Percentiles rank a stretch among this genome's conserved stretches.
Evolutionary conservation across 805 yeast species (phyloP).

Genomic region (Candida loeiensis): DNA sequence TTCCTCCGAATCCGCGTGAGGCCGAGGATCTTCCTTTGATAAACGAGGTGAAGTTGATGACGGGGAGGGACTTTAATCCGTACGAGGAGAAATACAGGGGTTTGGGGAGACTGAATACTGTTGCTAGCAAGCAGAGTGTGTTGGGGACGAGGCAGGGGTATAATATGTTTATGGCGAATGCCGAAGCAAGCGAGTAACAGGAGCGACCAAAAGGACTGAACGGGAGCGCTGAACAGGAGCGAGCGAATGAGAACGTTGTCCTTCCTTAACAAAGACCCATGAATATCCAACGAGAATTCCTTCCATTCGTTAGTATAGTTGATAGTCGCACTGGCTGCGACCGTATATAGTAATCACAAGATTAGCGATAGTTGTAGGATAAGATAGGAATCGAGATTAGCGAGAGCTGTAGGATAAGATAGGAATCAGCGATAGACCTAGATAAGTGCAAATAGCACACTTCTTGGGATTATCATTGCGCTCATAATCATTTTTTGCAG

Average conservation of each 20-base stretch:
- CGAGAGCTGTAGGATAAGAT: too few species aligned
- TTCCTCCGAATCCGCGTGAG: slow-evolving; percentile 19
- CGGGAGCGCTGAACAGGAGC: too few species aligned
- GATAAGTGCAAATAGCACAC: too few species aligned
- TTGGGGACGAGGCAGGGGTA: slow-evolving; percentile 40
- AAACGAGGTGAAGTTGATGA: slow-evolving; percentile 28
- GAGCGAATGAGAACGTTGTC: too few species aligned
- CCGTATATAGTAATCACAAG: neutral
- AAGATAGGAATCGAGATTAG: neutral
- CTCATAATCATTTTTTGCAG: too few species aligned
- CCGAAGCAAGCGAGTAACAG: slow-evolving; percentile 7
- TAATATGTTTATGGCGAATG: slow-evolving; percentile 35
- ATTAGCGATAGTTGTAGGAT: neutral
- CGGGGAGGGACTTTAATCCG: slow-evolving; percentile 1
- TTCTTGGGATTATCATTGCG: too few species aligned
- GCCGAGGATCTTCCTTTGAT: slow-evolving; percentile 36
- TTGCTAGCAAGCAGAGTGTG: slow-evolving; percentile 32
- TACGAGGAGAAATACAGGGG: neutral
- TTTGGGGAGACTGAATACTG: slow-evolving; percentile 25
- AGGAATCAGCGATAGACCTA: too few species aligned
- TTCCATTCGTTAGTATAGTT: too few species aligned
- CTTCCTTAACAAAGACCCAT: too few species aligned
- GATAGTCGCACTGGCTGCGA: neutral
- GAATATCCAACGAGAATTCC: too few species aligned
- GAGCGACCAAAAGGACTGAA: neutral